Evolutionary conservation across 2,329 filamentous ascomycete genomes (phyloP).

Genomic region (Aureobasidium sp.): DNA sequence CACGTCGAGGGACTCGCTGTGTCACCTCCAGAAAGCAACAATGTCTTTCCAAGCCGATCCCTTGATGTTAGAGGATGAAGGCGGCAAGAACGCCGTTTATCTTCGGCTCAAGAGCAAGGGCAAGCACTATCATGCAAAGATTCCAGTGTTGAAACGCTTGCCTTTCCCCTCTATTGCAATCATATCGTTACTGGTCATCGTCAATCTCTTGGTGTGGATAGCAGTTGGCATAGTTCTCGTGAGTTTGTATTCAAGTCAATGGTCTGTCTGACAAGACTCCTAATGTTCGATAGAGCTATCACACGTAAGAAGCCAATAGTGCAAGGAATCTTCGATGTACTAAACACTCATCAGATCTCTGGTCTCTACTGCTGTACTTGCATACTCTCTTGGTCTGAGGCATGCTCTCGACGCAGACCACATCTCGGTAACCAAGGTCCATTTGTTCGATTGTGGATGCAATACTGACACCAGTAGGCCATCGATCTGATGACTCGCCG

Average conservation of each 20-base stretch:
- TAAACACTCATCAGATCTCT: constrained; percentile 42
- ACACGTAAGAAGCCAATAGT: not conserved
- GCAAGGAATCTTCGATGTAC: constrained; percentile 10
- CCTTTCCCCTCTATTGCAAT: constrained; percentile 53
- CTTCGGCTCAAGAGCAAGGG: constrained; percentile 29
- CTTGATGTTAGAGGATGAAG: not conserved
- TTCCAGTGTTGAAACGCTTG: constrained; percentile 50
- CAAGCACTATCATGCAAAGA: constrained; percentile 42
- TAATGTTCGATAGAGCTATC: constrained; percentile 2
- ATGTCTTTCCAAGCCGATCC: constrained; percentile 4
- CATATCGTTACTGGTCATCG: constrained; percentile 45
- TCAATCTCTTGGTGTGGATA: constrained; percentile 54
- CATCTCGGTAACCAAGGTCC: constrained; percentile 46
- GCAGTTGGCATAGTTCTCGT: constrained; percentile 52
- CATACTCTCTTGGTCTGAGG: constrained; percentile 81
- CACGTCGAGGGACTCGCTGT: not conserved
- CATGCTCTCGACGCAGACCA: constrained; percentile 99
- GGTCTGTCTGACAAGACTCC: not conserved
- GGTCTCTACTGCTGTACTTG: constrained; percentile 72
- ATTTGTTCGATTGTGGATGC: no score
- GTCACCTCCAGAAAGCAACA: not conserved
- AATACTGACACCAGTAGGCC: constrained; percentile 41
- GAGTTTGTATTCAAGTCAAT: constrained; percentile 20
- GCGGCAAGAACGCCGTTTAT: constrained; percentile 13
- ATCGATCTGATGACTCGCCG: constrained; percentile 94